phyloP scores from a whole-genome alignment of 2,329 filamentous ascomycete genomes.

The Nemania sp. region DNA sequence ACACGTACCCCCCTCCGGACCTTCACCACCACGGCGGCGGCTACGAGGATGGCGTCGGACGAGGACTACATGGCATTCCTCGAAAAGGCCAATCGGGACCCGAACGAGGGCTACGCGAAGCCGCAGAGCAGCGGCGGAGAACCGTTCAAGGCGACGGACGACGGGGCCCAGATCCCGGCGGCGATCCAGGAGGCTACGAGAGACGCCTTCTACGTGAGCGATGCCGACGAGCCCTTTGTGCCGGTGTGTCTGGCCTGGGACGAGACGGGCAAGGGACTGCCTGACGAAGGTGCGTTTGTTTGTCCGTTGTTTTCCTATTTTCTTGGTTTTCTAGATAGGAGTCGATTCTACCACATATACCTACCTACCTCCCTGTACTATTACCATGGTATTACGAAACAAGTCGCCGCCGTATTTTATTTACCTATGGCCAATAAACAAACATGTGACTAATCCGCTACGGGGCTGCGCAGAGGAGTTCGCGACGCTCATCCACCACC shows the following conservation, averaged over 20 bases:
- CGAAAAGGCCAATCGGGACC: constrained; percentile 82
- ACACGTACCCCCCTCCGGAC: not conserved
- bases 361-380: too few species aligned
- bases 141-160: constrained; percentile 57
- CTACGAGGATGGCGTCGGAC: constrained; percentile 69
- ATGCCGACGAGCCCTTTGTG: constrained; percentile 85
- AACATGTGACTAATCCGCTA: constrained; percentile 1
- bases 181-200: constrained; percentile 55
- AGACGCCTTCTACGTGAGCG: constrained; percentile 73
- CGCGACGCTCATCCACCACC: constrained; percentile 66
- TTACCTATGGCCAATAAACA: not conserved
- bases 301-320: not conserved
- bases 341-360: not conserved
- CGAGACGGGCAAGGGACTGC: constrained; percentile 55
- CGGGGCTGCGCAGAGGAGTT: constrained; percentile 63
- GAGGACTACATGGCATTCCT: constrained; percentile 84
- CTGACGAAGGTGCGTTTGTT: constrained; percentile 63
- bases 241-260: constrained; percentile 70
- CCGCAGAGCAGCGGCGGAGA: constrained; percentile 41
- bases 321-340: not conserved
- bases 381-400: too few species aligned
- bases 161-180: constrained; percentile 63
- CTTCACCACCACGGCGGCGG: constrained; percentile 17
- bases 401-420: not conserved
- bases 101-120: constrained; percentile 60